A percentile compares a stretch with the other conserved stretches of the same genome.
phyloP scores from a whole-genome alignment of 2,329 filamentous ascomycete species.

The Apiospora kogelbergensis region DNA sequence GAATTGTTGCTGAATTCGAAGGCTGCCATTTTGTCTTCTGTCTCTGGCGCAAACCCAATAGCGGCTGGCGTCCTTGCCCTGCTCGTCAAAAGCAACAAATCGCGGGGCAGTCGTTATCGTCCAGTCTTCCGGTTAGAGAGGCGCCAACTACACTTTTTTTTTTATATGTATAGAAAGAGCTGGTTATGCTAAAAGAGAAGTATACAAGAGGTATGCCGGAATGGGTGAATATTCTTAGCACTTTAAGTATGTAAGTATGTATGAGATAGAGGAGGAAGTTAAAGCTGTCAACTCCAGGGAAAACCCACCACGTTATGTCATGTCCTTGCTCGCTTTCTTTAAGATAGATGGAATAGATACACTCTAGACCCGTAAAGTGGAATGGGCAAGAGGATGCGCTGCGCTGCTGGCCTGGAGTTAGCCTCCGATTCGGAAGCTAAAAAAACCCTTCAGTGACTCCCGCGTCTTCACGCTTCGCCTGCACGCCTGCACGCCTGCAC shows the following conservation, averaged over 20 bases:
- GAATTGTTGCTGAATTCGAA: conserved; percentile 27
- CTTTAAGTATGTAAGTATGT: not conserved
- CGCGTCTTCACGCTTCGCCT: not conserved
- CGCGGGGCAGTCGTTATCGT: not conserved
- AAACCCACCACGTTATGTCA: conserved; percentile 6
- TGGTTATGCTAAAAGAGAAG: not conserved
- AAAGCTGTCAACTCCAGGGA: not conserved
- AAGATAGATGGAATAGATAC: not conserved
- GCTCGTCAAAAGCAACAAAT: not conserved
- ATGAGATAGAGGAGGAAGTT: not conserved
- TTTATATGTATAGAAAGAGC: not conserved
- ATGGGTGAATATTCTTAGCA: not conserved
- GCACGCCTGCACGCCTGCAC: too few species aligned
- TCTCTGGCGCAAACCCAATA: conserved; percentile 1
- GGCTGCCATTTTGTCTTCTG: not conserved
- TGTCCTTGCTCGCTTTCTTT: not conserved
- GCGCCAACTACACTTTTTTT: not conserved
- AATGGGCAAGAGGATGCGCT: not conserved
- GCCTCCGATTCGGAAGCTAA: conserved; percentile 1
- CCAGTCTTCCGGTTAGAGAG: not conserved
- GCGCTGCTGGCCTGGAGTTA: not conserved
- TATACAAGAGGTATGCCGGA: not conserved
- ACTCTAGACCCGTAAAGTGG: not conserved
- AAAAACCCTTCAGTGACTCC: conserved; percentile 5
- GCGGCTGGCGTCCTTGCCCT: not conserved